Evolutionary conservation across 2,329 filamentous ascomycete genomes (phyloP).

Genomic region (Ophidiomyces ophidiicola): DNA sequence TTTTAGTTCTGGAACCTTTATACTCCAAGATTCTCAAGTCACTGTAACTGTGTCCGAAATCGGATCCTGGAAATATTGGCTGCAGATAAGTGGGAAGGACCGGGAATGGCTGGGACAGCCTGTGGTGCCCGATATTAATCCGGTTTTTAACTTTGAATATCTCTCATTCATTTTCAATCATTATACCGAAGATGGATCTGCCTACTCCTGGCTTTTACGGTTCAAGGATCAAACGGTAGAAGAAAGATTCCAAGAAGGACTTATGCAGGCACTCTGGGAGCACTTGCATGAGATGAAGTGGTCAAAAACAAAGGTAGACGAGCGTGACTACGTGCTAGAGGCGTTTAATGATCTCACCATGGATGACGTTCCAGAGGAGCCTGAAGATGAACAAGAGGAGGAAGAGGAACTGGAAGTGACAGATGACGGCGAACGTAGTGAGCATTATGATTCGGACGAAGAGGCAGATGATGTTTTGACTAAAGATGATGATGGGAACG

Average conservation of each 20-base stretch:
- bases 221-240: slow-evolving; percentile 74
- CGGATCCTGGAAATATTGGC: slow-evolving; percentile 89
- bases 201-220: slow-evolving; percentile 87
- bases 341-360: slow-evolving; percentile 90
- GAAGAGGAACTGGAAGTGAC: slow-evolving; percentile 50
- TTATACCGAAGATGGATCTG: slow-evolving; percentile 74
- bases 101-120: slow-evolving; percentile 78
- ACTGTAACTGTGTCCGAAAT: slow-evolving; percentile 72
- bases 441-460: slow-evolving; percentile 63
- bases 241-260: slow-evolving; percentile 79
- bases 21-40: slow-evolving; percentile 63
- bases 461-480: slow-evolving; percentile 65
- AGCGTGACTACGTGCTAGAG: slow-evolving; percentile 87
- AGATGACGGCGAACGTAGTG: slow-evolving; percentile 54
- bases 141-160: slow-evolving; percentile 97
- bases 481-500: slow-evolving; percentile 60
- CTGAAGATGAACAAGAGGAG: slow-evolving; percentile 43
- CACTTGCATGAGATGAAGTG: slow-evolving; percentile 90
- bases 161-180: slow-evolving; percentile 99
- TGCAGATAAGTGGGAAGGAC: slow-evolving; percentile 66
- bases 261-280: slow-evolving; percentile 96
- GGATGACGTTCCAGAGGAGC: slow-evolving; percentile 58
- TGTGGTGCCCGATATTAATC: slow-evolving; percentile 83
- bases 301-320: slow-evolving; percentile 81
- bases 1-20: slow-evolving; percentile 73